Base-by-base conservation (phyloP, 176 grass and related monocot species). In the Oropetium thomaeum region DNA sequence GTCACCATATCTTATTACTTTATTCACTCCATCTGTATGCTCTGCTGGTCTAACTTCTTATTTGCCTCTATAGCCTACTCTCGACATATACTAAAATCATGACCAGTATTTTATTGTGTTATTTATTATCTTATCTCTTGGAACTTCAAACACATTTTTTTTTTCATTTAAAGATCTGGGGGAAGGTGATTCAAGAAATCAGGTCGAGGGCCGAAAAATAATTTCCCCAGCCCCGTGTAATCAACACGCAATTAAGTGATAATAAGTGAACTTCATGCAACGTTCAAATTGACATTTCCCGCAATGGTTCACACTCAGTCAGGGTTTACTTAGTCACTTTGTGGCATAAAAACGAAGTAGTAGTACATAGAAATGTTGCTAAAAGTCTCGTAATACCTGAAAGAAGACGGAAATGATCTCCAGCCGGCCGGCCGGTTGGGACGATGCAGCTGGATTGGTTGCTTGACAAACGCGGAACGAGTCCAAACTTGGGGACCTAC, bases 391-490 rank as follows among this genome's bases (percentile, higher is more conserved):
- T 84, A n/a, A n/a, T 58, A 70, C 43, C 62, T 27, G 14, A 71
- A 71, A 38, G 4, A 26, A 34, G 58, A n/a, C 64, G 60, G 53
- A 57, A 57, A 71, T 70, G 43, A 71, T 71, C 58, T 41, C 13
- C 13, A 0, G n/a, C 42, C 27, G n/a, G n/a, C n/a, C 23, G 8
- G 19, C 49, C 1, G 53, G n/a, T 53, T 70, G 61, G 54, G 62
- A 76, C 54, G 73, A 28, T n/a, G n/a, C n/a, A n/a, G 32, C 55
- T 33, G 73, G 42, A 74, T 70, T 32, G 54, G 7, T 83, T 31
- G 23, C 31, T 43, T 77, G 54, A 62, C 52, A 64, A n/a, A n/a
- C n/a, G n/a, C 53, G 45, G 82, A 71, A 84, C 58, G 34, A 13
- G 65, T 84, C 34, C 74, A 54, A 71, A 71, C 66, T 17, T 37